A percentile compares a stretch with the other conserved stretches of the same genome.
Evolutionary conservation across 768 basidiomycete species (phyloP).

Genomic region (Agrocybe pediades): DNA sequence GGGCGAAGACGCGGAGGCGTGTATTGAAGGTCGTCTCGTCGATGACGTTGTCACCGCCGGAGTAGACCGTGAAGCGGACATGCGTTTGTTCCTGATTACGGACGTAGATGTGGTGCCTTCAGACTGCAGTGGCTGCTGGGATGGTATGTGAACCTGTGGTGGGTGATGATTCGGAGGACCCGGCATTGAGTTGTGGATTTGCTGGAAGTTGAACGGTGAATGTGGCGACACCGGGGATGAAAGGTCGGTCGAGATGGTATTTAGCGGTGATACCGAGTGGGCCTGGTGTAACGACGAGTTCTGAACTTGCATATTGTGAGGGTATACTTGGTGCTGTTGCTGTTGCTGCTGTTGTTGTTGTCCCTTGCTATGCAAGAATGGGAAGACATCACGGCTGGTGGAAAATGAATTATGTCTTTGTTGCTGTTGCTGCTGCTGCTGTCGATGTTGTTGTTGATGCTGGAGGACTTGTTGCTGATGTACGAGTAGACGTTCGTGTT

Average conservation of each 20-base stretch:
- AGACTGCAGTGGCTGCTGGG: slow-evolving; percentile 5
- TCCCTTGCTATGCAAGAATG: slow-evolving; percentile 23
- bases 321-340: too few species aligned
- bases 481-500: slow-evolving; percentile 9
- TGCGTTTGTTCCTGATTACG: slow-evolving; percentile 12
- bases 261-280: slow-evolving; percentile 9
- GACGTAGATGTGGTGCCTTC: slow-evolving; percentile 10
- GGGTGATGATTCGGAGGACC: slow-evolving; percentile 12
- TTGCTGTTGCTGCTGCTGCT: slow-evolving; percentile 19
- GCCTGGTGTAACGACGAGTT: slow-evolving; percentile 11
- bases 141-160: slow-evolving; percentile 21
- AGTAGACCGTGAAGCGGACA: slow-evolving; percentile 20
- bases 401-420: slow-evolving; percentile 16
- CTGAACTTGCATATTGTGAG: slow-evolving; percentile 13
- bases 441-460: slow-evolving; percentile 22
- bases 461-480: slow-evolving; percentile 21
- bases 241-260: slow-evolving; percentile 5
- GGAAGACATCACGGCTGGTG: slow-evolving; percentile 23
- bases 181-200: slow-evolving; percentile 11
- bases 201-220: slow-evolving; percentile 15
- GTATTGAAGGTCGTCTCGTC: slow-evolving; percentile 2
- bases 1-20: slow-evolving; percentile 8
- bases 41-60: slow-evolving; percentile 2
- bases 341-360: slow-evolving; percentile 14
- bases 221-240: slow-evolving; percentile 14